Conservation (phyloP, 1,284 basidiomycete species). For the Thelephora terrestris region DNA sequence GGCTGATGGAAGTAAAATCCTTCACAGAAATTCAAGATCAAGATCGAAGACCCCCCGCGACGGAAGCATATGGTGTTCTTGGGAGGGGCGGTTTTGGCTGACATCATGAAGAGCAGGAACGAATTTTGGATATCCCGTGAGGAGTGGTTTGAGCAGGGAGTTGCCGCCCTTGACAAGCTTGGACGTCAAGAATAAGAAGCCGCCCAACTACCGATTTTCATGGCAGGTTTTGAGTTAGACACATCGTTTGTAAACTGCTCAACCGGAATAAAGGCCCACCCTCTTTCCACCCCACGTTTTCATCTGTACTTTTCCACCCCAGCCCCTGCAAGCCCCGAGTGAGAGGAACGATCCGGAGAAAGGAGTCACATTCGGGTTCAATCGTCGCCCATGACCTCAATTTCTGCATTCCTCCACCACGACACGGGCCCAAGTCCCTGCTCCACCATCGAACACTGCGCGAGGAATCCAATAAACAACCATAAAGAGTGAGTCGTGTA, state of each 20-base stretch:
- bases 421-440: conserved; percentile 74
- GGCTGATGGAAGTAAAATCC: not conserved
- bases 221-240: no score
- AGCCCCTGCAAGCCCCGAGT: no score
- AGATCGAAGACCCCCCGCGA: conserved; percentile 95
- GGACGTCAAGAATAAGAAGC: conserved; percentile 40
- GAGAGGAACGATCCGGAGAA: no score
- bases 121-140: conserved; percentile 93
- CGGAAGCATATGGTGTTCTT: conserved; percentile 99
- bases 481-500: not conserved
- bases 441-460: conserved; percentile 80
- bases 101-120: conserved; percentile 95
- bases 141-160: conserved; percentile 90
- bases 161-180: conserved; percentile 76
- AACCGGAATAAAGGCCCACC: no score
- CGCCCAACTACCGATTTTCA: no score
- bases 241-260: no score
- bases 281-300: not conserved
- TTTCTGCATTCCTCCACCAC: conserved; percentile 57
- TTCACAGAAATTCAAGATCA: conserved; percentile 94
- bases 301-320: not conserved
- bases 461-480: not conserved
- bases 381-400: conserved; percentile 29
- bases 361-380: conserved; percentile 12
- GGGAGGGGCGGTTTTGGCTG: conserved; percentile 90